Percentiles rank a stretch among this genome's conserved stretches.
These are phyloP conservation scores for Arabidopsis arenosa DNA, from an alignment of 345 rosid species.

Conservation along the genomic window DNA sequence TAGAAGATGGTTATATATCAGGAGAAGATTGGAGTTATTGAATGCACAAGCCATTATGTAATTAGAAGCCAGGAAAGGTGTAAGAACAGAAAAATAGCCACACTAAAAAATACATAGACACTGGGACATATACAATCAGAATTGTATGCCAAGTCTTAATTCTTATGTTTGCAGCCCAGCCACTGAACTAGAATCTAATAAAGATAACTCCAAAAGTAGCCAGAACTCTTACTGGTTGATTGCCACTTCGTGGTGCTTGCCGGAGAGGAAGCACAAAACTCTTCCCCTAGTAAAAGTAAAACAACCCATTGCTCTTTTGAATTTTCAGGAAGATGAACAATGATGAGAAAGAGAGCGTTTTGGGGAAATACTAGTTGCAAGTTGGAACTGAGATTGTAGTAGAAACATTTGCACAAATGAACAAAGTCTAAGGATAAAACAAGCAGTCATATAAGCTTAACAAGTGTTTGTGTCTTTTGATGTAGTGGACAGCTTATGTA, in stretches of 20 bases:
- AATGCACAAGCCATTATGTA: too few species aligned
- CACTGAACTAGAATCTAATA: constrained; percentile 47
- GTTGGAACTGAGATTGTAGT: constrained; percentile 18
- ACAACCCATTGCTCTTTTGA: background rate
- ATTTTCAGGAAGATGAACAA: background rate
- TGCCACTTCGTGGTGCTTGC: background rate
- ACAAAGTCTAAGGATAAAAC: constrained; percentile 13
- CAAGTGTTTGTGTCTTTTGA: constrained; percentile 23
- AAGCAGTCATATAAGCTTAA: constrained; percentile 30
- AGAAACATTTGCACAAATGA: constrained; percentile 17
- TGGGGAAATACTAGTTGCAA: constrained; percentile 5
- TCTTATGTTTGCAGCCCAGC: constrained; percentile 12
- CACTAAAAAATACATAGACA: too few species aligned
- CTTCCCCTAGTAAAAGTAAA: background rate
- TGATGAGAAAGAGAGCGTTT: background rate
- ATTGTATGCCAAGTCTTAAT: background rate
- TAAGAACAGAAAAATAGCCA: too few species aligned
- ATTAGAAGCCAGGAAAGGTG: too few species aligned
- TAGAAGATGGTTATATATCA: too few species aligned
- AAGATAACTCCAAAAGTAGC: constrained; percentile 35
- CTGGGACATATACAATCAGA: too few species aligned
- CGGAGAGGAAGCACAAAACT: background rate
- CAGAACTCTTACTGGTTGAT: constrained; percentile 28
- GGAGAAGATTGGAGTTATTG: too few species aligned
- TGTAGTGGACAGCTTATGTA: constrained; percentile 19